Percentiles rank a stretch among this genome's conserved stretches.
Conservation (phyloP, 2,329 filamentous ascomycete genomes). For the Phialophora expanda region DNA sequence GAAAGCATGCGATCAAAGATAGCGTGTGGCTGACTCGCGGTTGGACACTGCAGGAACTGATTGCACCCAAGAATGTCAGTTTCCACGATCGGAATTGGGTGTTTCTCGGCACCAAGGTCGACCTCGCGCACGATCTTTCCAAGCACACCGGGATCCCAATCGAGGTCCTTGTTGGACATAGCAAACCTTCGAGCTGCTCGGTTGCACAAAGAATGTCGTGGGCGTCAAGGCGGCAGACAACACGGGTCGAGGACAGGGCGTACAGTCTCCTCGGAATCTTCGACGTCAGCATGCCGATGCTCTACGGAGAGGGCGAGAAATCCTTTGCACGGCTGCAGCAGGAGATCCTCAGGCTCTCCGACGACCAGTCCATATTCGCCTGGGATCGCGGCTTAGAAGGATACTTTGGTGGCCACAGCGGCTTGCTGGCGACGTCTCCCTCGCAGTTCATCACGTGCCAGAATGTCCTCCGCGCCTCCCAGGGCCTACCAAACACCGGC, state of each 20-base stretch:
- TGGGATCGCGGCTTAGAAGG: constrained; percentile 31
- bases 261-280: constrained; percentile 41
- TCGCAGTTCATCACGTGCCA: constrained; percentile 29
- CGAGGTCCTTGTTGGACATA: constrained; percentile 34
- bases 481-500: constrained; percentile 18
- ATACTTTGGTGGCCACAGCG: constrained; percentile 14
- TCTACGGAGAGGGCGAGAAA: constrained; percentile 40
- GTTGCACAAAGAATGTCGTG: constrained; percentile 40
- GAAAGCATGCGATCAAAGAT: constrained; percentile 37
- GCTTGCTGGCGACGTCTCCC: constrained; percentile 29
- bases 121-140: constrained; percentile 34
- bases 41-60: constrained; percentile 43
- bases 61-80: constrained; percentile 39
- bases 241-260: constrained; percentile 38
- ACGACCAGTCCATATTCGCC: constrained; percentile 38
- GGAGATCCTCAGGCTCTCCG: constrained; percentile 36
- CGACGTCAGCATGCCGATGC: constrained; percentile 39
- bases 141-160: constrained; percentile 43
- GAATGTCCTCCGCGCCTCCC: constrained; percentile 19
- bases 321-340: constrained; percentile 40
- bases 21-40: constrained; percentile 41
- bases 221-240: constrained; percentile 36
- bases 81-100: constrained; percentile 36
- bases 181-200: constrained; percentile 19
- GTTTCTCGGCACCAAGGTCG: constrained; percentile 30